phyloP scores from a whole-genome alignment of 441 rosid species.

The Populus hybrid region DNA sequence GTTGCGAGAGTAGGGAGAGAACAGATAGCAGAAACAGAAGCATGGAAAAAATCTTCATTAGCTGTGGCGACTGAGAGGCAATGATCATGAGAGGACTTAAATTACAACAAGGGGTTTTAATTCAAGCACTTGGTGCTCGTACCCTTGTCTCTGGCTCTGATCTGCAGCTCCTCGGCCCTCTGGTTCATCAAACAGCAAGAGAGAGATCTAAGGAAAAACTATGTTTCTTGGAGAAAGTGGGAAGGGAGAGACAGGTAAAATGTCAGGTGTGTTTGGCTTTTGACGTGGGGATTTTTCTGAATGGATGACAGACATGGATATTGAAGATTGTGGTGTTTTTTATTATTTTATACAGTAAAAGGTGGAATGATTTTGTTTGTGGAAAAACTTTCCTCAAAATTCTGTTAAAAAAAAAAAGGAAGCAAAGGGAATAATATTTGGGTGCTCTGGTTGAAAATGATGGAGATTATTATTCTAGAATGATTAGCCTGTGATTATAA shows the following conservation, averaged over 20 bases:
- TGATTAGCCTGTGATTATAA: constrained; percentile 38
- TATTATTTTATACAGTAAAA: constrained; percentile 31
- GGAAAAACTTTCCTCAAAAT: constrained; percentile 16
- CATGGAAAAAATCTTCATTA: constrained; percentile 18
- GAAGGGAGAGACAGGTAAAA: neutral
- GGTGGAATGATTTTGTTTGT: constrained; percentile 38
- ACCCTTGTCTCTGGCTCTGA: neutral
- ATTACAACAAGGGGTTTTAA: neutral
- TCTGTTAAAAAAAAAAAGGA: neutral
- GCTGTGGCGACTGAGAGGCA: neutral
- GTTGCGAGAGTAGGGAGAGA: constrained; percentile 35
- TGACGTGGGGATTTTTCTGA: constrained; percentile 10
- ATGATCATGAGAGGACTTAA: neutral
- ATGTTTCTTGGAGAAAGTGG: constrained; percentile 3
- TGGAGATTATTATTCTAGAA: constrained; percentile 53
- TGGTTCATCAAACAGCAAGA: neutral
- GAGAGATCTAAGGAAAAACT: constrained; percentile 12
- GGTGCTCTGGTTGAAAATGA: constrained; percentile 21
- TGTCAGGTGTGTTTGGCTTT: constrained; percentile 32
- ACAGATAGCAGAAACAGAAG: constrained; percentile 27
- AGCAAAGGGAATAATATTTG: neutral
- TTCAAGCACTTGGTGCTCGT: too few relatives aligned
- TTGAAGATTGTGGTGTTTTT: constrained; percentile 22
- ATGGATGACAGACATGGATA: constrained; percentile 33
- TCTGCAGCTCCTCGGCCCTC: neutral